Base-by-base conservation (phyloP, 345 rosid species). In the Adansonia digitata region DNA sequence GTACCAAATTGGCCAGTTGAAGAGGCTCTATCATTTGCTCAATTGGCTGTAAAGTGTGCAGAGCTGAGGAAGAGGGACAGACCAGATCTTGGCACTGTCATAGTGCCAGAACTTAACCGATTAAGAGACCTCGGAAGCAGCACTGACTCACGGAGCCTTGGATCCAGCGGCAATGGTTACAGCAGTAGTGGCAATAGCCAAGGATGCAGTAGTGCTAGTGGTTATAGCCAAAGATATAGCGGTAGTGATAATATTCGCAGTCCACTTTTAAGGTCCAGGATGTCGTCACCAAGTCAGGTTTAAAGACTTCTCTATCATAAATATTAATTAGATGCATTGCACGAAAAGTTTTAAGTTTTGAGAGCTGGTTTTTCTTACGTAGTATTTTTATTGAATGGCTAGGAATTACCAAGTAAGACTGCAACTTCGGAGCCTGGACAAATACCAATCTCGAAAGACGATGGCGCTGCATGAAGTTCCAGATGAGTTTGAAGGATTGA, bases 41-140 rank as follows among this genome's bases (percentile, higher is more conserved):
- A 89, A 78, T 40, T 94, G 74, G 87, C 92, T 18, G 52, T 89
- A 18, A 75, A 70, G 66, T 94, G 98, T 72, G 86, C 88, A n/a
- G 97, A 94, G 84, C 82, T 92, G 56, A 89, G 94, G 72, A 89
- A 94, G 82, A 91, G 68, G 82, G 97, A 94, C 74, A 82, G 97
- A 77, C 97, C 98, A 43, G 90, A 86, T 82, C 97, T 94, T 59
- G 88, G 87, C 70, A 85, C 82, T 0, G 89, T 81, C 26, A 77
- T 94, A 63, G 77, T 94, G 40, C 96, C 98, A 17, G 92, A 89
- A 77, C 93, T 94, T 73, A 81, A 79, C 72, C 83, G 92, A n/a
- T 79, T 94, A 78, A 83, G 83, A 83, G 89, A 76, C 31, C 74
- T 89, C 45, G 88, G 82, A 51, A 73, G 46, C 49, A 79, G 69